Evolutionary conservation across 257 asterid species (phyloP), one percentile per base, ranked within the genome.

Genomic region (Solanum arcanum): DNA sequence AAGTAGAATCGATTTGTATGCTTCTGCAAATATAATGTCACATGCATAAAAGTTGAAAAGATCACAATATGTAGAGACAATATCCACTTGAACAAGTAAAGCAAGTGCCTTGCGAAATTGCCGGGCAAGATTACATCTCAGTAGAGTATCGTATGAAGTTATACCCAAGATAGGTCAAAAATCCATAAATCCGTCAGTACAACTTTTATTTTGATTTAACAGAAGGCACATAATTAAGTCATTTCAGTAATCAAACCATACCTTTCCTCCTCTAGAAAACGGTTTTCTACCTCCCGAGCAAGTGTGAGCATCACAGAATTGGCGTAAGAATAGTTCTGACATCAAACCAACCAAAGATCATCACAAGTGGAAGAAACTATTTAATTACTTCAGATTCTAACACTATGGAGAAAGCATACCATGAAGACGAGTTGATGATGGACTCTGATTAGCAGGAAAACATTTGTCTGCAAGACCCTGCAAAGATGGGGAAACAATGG

Each of bases 271-370:
- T 90, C 87, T 93, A 62, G 97, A 83, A 89, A 97, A 97, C 39
- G 98, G 98, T 87, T 94, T 94, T 73, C 88, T 90, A 12, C 93
- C 93, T 69, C 89, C 91, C 20, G 96, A 90, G 91, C 98, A 97
- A 81, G 94, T 89, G 90, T 97, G 99, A 85, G 97, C 98, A 89
- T 97, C 98, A 59, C 99, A 97, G 85, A 97, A 94, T 86, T 95
- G 99, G 87, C 92, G 97, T 89, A 97, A 88, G 88, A 95, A 97
- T 73, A 97, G 88, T 68, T 95, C 99, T 96, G 89, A 89, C 85
- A 88, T 66, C 85, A 85, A n/a, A 92, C 86, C 66, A 87, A 11
- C 82, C 68, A 83, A 88, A 5, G 85, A 49, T 29, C 85, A 49
- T 49, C 68, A 80, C 18, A 80, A 29, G 44, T 49, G 16, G 85